Evolutionary conservation across 352 stramenopile genomes (phyloP), one percentile per base, ranked within the genome.

Genomic region (Phytophthora foliorum): DNA sequence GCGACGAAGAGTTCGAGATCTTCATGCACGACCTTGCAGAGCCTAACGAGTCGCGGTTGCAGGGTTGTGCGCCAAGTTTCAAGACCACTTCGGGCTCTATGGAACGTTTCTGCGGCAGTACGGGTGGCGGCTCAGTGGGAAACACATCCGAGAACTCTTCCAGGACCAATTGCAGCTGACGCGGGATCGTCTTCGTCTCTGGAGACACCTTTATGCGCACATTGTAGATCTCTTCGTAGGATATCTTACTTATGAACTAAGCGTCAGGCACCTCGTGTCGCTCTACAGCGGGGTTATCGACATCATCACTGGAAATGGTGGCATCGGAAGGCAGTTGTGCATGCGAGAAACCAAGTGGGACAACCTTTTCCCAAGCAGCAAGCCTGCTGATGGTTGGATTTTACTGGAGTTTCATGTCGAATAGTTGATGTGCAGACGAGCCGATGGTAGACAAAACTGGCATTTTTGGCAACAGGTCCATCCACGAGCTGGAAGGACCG

Each of bases 11-110:
- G 36, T 11, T 54, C 46, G 11, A 54, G n/a, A 22, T 25, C 27
- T 54, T 54, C 25, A 13, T 54, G 27, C 27, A 25, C 46, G 10
- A 41, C 27, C 46, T 54, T 54, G 24, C 27, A 54, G 3, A 54
- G 27, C 4, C 27, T 25, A 54, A 48, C 9, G 29, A 6, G 4
- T 3, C 29, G 5, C 6, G 29, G 6, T 32, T 54, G 13, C 46
- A 41, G 16, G 25, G 25, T 8, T 5, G 36, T 10, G 25, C 24
- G 14, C 46, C 46, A 38, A 16, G 14, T 38, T 54, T 54, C 25
- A 54, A 29, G 2, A 55, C 8, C 27, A 42, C 27, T 29, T 42
- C 29, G 29, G 44, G 48, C 48, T 55, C 48, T n/a, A 55, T 55
- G 4, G 48, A 42, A 4, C 48, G 29, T 6, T 24, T 24, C 7